A percentile compares a stretch with the other conserved stretches of the same genome.
Conservation (phyloP, 2,329 filamentous ascomycete species). For the Colletotrichum lupini region DNA sequence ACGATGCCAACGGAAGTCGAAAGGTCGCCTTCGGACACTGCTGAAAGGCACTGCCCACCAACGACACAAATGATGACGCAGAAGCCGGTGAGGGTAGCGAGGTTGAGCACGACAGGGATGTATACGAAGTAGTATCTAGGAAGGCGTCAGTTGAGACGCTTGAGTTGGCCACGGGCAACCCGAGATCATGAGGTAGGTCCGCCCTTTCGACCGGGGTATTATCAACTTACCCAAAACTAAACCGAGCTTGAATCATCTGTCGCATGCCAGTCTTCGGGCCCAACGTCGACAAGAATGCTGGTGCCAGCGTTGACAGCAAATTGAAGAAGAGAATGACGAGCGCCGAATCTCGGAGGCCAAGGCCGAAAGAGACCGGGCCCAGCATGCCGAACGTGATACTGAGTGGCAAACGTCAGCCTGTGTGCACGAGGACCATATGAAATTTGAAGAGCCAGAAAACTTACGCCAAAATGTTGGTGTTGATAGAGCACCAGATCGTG, state of each 20-base stretch:
- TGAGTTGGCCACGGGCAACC: neutral
- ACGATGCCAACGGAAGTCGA: slow-evolving; percentile 59
- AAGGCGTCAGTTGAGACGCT: neutral
- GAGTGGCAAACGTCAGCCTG: neutral
- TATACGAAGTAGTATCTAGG: slow-evolving; percentile 37
- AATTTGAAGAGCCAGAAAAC: slow-evolving; percentile 1
- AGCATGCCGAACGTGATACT: slow-evolving; percentile 57
- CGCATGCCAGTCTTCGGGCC: slow-evolving; percentile 58
- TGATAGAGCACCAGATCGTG: slow-evolving; percentile 46
- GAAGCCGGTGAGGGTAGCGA: slow-evolving; percentile 60
- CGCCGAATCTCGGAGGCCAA: slow-evolving; percentile 54
- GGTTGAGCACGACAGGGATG: slow-evolving; percentile 51
- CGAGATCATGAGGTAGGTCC: too few relatives aligned
- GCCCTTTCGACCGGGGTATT: neutral
- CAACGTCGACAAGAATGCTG: slow-evolving; percentile 54
- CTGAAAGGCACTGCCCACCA: slow-evolving; percentile 55
- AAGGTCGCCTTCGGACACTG: slow-evolving; percentile 49
- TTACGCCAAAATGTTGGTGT: slow-evolving; percentile 45
- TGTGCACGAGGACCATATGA: neutral
- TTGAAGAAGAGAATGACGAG: slow-evolving; percentile 60
- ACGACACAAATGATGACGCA: slow-evolving; percentile 59
- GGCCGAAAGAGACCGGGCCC: slow-evolving; percentile 53
- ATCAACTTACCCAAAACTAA: slow-evolving; percentile 36
- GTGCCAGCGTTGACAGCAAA: slow-evolving; percentile 49
- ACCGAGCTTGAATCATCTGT: slow-evolving; percentile 59